A percentile compares a stretch with the other conserved stretches of the same genome.
phyloP scores from a whole-genome alignment of 75 land plant genomes.

The Selaginella tamariscina region DNA sequence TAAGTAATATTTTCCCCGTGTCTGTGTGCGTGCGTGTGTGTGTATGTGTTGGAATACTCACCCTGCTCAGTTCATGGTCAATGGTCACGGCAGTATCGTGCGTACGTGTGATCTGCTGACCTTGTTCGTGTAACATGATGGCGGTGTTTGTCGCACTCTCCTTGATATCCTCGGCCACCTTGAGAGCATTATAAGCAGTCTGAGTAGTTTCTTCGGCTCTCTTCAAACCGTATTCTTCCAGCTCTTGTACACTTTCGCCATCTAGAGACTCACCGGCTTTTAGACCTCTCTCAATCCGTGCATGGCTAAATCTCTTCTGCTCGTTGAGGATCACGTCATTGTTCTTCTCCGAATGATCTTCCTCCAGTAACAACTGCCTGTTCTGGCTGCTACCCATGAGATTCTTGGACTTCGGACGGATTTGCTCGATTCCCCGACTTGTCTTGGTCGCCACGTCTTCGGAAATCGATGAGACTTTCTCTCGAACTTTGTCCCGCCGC shows the following conservation, averaged over 20 bases:
- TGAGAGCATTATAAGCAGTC: conserved; percentile 25
- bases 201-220: conserved; percentile 50
- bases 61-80: conserved; percentile 42
- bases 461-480: neutral
- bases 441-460: neutral
- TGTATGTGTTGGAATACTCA: too few relatives aligned
- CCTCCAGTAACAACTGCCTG: neutral
- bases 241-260: conserved; percentile 38
- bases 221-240: conserved; percentile 39
- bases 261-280: conserved; percentile 26
- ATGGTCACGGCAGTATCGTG: conserved; percentile 35
- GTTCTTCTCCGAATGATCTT: neutral
- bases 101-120: conserved; percentile 48
- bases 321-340: neutral
- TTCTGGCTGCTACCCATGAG: neutral
- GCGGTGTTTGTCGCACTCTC: conserved; percentile 39
- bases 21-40: too few relatives aligned
- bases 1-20: too few relatives aligned
- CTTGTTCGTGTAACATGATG: conserved; percentile 44
- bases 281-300: conserved; percentile 13
- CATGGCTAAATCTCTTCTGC: neutral
- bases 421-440: neutral
- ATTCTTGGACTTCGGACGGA: neutral
- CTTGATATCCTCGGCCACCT: conserved; percentile 53
- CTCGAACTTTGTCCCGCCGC: neutral